Percentiles rank a stretch among this genome's conserved stretches.
Evolutionary conservation across 23 red algal species (phyloP).

Genomic region (Gracilaria gracilis): DNA sequence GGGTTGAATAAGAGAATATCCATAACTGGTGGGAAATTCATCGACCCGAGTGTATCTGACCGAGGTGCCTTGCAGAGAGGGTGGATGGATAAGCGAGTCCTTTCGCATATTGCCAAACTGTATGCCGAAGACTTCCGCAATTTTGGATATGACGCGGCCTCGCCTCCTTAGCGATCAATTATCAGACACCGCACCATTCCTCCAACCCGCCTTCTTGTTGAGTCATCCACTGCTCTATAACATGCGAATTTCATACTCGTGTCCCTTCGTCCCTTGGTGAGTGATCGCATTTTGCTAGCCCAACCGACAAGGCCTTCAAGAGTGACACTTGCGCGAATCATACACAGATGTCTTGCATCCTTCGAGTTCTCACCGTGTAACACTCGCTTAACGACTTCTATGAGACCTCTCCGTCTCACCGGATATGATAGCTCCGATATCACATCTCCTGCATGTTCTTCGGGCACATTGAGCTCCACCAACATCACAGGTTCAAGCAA

Average conservation of each 20-base stretch:
- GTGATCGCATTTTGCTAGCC: conserved; percentile 78
- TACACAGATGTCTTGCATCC: not conserved
- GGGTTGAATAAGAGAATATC: conserved; percentile 7
- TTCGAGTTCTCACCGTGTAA: conserved; percentile 5
- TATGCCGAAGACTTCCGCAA: conserved; percentile 30
- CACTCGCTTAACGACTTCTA: conserved; percentile 56
- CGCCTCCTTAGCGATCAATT: not conserved
- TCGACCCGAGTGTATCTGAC: not conserved
- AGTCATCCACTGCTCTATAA: conserved; percentile 49
- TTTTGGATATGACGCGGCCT: not conserved
- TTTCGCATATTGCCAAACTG: conserved; percentile 5
- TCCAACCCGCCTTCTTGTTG: conserved; percentile 32
- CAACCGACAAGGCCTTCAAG: conserved; percentile 85
- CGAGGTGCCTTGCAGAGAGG: not conserved
- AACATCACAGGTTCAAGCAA: conserved; percentile 79
- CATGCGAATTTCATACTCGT: conserved; percentile 37
- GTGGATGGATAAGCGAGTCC: conserved; percentile 6
- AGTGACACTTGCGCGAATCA: conserved; percentile 78
- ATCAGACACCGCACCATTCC: conserved; percentile 23
- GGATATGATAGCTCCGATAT: conserved; percentile 81
- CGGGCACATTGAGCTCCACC: conserved; percentile 58
- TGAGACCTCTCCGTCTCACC: conserved; percentile 62
- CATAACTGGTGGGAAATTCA: not conserved
- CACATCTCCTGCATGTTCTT: conserved; percentile 44
- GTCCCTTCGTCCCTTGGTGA: conserved; percentile 66